Conservation (phyloP, 345 rosid genomes). For the Carallia pectinifolia region DNA sequence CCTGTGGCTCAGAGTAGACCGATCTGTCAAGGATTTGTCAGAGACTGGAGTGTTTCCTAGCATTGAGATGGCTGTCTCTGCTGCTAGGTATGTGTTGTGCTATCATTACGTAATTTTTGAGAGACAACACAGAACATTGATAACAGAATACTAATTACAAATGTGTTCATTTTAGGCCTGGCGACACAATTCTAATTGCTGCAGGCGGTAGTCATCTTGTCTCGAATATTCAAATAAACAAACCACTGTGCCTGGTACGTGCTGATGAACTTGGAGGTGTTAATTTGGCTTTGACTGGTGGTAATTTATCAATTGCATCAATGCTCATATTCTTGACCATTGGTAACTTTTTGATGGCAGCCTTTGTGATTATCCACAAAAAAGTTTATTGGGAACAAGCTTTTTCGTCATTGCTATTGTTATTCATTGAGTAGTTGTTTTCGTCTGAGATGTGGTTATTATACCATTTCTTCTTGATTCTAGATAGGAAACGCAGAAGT, state of each 20-base stretch:
- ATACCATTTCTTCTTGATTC: too few relatives aligned
- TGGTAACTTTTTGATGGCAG: too few relatives aligned
- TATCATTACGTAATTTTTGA: conserved; percentile 5
- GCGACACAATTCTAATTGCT: conserved; percentile 88
- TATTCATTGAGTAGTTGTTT: too few relatives aligned
- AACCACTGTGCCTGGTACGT: conserved; percentile 94
- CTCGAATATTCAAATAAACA: conserved; percentile 79
- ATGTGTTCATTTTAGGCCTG: conserved; percentile 58
- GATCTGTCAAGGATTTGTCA: conserved; percentile 49
- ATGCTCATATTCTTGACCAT: too few relatives aligned
- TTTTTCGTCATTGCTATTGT: too few relatives aligned
- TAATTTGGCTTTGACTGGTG: not conserved
- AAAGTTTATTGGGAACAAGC: too few relatives aligned
- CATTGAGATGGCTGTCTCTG: conserved; percentile 78
- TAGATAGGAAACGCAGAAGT: too few relatives aligned
- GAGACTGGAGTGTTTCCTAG: conserved; percentile 71
- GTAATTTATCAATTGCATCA: too few relatives aligned
- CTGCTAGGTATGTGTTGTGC: conserved; percentile 69
- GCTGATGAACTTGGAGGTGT: not conserved
- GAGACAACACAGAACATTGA: not conserved
- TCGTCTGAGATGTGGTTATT: too few relatives aligned
- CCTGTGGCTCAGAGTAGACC: conserved; percentile 90
- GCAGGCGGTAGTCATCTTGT: conserved; percentile 76
- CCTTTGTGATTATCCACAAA: too few relatives aligned
- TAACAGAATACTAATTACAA: conserved; percentile 20